Base-by-base conservation (phyloP, 768 basidiomycete species). In the Mycena alexandri region DNA sequence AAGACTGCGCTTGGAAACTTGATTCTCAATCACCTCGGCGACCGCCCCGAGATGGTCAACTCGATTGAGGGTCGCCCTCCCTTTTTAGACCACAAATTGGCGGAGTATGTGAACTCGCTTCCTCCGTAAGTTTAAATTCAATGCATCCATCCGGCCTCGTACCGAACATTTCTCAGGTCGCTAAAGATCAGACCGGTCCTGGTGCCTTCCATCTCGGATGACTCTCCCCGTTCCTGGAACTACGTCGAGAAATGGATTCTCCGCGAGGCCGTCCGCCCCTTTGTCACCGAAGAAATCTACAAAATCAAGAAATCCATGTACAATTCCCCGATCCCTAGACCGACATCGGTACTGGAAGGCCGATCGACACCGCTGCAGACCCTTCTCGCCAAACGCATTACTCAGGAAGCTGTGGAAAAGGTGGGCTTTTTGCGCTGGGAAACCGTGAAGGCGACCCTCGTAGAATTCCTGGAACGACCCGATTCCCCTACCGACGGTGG, bases 161-260 rank as follows among this genome's bases (percentile, higher is more conserved):
- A 36, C 5, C 34, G 29, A 33, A 34, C 16, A 7, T 22, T 8
- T 34, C 8, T 10, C 47, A 63, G 61, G 5, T 63, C 61, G 16
- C n/a, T 63, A 8, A 63, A 63, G 22, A 47, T 63, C 6, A 12
- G 61, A 24, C 61, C 61, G 0, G 43, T 61, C 24, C 51, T 62
- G 29, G 16, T 25, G n/a, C 17, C 12, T 12, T 33, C 48, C 4
- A 10, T 11, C 2, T 5, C 51, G 8, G 19, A n/a, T 3, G 43
- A 42, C 22, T 10, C 51, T 17, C 22, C 61, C 14, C 53, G 61
- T 17, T 12, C 52, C 10, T 63, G 61, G 61, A n/a, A 24, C 14
- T 55, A 47, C 9, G 44, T 55, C 21, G 61, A 63, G 24, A 63
- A 63, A 13, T 63, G 61, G 61, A 48, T 63, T 10, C 53, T 63